Conservation (phyloP, 2,329 filamentous ascomycete species). For the Exophiala phaeomuriformis region DNA sequence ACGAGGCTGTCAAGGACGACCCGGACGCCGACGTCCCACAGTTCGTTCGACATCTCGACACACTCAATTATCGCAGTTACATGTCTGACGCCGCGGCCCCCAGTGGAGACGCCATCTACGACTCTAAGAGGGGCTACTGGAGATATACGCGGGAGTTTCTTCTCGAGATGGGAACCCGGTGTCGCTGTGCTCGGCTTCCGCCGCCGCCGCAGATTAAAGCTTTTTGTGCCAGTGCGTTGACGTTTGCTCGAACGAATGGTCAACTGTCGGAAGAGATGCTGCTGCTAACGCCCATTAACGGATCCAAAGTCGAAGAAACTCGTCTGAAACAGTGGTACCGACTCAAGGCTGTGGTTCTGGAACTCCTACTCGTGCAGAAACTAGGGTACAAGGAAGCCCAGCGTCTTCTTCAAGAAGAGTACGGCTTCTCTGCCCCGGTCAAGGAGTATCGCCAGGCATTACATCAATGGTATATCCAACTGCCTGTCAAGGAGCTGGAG, state of each 20-base stretch:
- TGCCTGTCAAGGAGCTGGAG: background rate
- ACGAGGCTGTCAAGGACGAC: slow-evolving; percentile 22
- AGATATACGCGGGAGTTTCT: slow-evolving; percentile 20
- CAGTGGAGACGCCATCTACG: slow-evolving; percentile 21
- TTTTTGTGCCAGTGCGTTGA: background rate
- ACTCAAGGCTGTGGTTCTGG: slow-evolving; percentile 8
- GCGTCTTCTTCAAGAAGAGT: slow-evolving; percentile 6
- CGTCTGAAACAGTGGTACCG: slow-evolving; percentile 9
- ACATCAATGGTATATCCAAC: slow-evolving; percentile 11
- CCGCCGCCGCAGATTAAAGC: background rate
- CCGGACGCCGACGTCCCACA: slow-evolving; percentile 22
- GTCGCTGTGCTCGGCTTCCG: slow-evolving; percentile 3
- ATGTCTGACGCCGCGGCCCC: slow-evolving; percentile 18
- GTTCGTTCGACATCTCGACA: slow-evolving; percentile 26
- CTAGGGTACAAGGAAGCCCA: slow-evolving; percentile 4
- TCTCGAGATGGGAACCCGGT: slow-evolving; percentile 1
- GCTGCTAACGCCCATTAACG: background rate
- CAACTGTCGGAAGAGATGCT: slow-evolving; percentile 8
- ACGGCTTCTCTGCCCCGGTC: slow-evolving; percentile 11
- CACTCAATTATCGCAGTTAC: slow-evolving; percentile 24
- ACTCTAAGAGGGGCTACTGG: slow-evolving; percentile 27
- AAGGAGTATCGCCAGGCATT: slow-evolving; percentile 10
- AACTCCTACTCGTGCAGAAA: slow-evolving; percentile 9
- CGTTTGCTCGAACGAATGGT: slow-evolving; percentile 15
- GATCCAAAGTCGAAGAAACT: slow-evolving; percentile 1